Evolutionary conservation across 2,329 filamentous ascomycete species (phyloP), one percentile per base, ranked within the genome.

Genomic region (Juglanconis oblonga): DNA sequence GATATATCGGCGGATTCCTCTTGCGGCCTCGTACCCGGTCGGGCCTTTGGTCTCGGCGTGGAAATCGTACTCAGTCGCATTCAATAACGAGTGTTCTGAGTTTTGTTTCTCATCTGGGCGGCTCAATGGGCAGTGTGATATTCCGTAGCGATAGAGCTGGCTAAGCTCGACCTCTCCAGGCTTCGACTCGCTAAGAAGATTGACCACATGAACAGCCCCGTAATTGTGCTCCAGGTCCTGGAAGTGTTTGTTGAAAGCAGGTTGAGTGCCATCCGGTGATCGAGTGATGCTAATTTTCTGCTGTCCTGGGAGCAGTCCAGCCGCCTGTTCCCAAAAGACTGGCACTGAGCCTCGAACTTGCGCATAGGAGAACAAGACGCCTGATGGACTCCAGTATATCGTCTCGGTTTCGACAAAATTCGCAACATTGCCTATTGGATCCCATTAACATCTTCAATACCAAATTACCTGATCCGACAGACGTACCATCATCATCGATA

Each of bases 361-460:
- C 2, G 88, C 91, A 73, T 97, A 99, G 0, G 95, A 98, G 72
- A 98, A 98, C 58, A 92, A 86, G 6, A 92, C 77, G 3, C 86
- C 85, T 1, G 86, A 85, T 1, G 90, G 90, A 67, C 88, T 89
- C 89, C 91, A 97, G 70, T 96, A 93, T 45, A 94, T 87, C 0
- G 92, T 96, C 75, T 99, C 95, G 0, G 92, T 95, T 74, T 99
- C 95, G n/a, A 98, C 95, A 74, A 97, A 99, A 73, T 99, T 99
- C 62, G 95, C 93, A 33, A 98, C 95, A 68, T 98, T 92, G 13
- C 95, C 42, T 45, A 8, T 45, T 13, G 17, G 7, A 45, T 8
- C 8, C n/a, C 17, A 17, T 45, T 45, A 45, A 7, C 14, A 17
- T 14, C 42, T 8, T 4, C n/a, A 7, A 45, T n/a, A 17, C 13